These are phyloP conservation scores for Sugiyamaella xylanicola DNA, from an alignment of 1,139 yeast species.

Conservation along the genomic window DNA sequence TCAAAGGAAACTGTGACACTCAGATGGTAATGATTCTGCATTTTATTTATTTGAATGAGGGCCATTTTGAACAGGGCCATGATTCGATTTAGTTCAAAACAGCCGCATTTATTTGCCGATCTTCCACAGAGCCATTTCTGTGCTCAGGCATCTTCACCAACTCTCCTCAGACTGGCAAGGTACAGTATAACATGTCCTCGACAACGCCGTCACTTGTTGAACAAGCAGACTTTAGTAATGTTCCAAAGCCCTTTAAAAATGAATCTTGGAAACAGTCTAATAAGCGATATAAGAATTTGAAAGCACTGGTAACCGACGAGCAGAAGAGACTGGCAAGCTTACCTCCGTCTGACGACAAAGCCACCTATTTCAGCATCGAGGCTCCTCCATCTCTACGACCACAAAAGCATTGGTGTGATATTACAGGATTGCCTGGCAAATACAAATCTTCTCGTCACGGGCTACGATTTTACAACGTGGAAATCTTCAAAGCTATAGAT, in stretches of 20 bases:
- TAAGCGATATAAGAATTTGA: conserved; percentile 72
- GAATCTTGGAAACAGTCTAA: conserved; percentile 53
- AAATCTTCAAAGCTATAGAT: conserved; percentile 77
- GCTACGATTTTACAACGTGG: conserved; percentile 78
- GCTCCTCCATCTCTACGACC: conserved; percentile 93
- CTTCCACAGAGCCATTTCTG: too few relatives aligned
- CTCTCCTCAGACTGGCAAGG: too few relatives aligned
- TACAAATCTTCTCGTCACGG: conserved; percentile 79
- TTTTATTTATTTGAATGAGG: too few relatives aligned
- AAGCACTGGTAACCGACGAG: conserved; percentile 80
- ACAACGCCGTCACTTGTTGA: conserved; percentile 24
- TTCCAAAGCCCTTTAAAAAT: conserved; percentile 54
- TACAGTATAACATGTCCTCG: conserved; percentile 7
- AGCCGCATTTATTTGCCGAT: too few relatives aligned
- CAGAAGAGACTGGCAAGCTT: conserved; percentile 52
- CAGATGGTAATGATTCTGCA: too few relatives aligned
- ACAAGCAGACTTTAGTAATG: conserved; percentile 35
- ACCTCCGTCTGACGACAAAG: conserved; percentile 38
- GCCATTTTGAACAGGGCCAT: too few relatives aligned
- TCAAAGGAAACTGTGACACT: too few relatives aligned
- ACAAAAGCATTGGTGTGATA: conserved; percentile 83
- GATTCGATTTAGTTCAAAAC: too few relatives aligned
- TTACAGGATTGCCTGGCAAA: conserved; percentile 81
- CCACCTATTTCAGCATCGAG: conserved; percentile 51
- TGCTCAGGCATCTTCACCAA: too few relatives aligned